phyloP scores from a whole-genome alignment of 176 grass and related monocot species.

The Lolium multiflorum region DNA sequence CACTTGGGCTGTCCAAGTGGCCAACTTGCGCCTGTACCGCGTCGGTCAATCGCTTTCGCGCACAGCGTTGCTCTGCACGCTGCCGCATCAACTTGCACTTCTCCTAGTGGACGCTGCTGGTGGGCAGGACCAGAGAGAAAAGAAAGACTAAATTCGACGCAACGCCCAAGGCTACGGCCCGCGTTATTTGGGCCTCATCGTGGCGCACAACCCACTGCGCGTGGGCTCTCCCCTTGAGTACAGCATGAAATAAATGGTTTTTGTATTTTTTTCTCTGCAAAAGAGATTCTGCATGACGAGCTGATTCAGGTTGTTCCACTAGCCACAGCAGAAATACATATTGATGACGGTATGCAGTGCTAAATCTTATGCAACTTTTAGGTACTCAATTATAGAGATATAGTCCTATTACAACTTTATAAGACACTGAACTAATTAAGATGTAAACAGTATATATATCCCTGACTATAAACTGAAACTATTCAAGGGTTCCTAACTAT shows the following conservation, averaged over 20 bases:
- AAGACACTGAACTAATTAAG: background rate
- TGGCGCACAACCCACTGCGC: background rate
- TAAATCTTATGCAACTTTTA: background rate
- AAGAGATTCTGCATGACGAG: too few species aligned
- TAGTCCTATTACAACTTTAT: too few species aligned
- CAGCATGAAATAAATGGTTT: too few species aligned
- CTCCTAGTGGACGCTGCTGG: background rate
- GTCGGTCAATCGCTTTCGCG: background rate
- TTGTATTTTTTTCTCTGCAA: background rate
- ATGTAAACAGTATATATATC: background rate
- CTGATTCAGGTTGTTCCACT: background rate
- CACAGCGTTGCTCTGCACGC: background rate
- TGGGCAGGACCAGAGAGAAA: background rate
- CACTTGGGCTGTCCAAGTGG: conserved; percentile 14
- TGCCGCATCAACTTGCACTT: background rate
- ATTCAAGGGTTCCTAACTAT: background rate
- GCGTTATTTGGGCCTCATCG: background rate
- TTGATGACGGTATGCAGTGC: background rate
- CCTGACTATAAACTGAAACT: background rate
- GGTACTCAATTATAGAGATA: background rate
- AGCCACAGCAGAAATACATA: background rate
- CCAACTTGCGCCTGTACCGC: background rate
- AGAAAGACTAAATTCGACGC: background rate
- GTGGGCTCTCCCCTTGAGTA: background rate
- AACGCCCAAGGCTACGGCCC: background rate